phyloP scores from a whole-genome alignment of 73 alveolate species.

The Paramecium bursaria region DNA sequence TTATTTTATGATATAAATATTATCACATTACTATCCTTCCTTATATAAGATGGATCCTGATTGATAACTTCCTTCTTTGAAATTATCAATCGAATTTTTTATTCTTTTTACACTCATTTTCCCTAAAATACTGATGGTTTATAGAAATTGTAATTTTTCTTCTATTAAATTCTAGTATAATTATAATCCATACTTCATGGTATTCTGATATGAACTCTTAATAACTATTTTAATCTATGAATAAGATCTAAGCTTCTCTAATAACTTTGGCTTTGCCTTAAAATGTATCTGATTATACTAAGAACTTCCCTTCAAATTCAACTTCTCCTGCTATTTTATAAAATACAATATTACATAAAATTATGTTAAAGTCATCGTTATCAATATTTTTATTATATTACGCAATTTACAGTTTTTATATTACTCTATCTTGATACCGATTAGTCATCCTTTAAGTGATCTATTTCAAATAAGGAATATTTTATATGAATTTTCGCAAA shows the following conservation, averaged over 20 bases:
- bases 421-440: background rate
- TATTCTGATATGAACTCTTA: background rate
- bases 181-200: background rate
- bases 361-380: background rate
- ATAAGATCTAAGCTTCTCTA: background rate
- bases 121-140: background rate
- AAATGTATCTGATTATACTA: background rate
- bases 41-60: background rate
- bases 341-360: too few relatives aligned
- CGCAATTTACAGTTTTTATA: background rate
- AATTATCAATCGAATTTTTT: background rate
- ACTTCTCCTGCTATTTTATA: too few relatives aligned
- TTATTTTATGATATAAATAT: too few relatives aligned
- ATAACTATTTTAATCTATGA: too few relatives aligned
- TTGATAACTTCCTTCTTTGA: background rate
- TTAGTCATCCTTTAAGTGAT: background rate
- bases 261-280: background rate
- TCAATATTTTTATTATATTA: too few relatives aligned
- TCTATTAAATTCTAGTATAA: background rate
- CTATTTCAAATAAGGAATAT: background rate
- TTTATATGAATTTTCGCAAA: too few relatives aligned
- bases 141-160: too few relatives aligned
- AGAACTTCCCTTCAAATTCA: background rate
- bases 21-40: background rate
- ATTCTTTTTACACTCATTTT: background rate